Evolutionary conservation across 345 rosid genomes (phyloP).

Genomic region (Citrus unshiu): DNA sequence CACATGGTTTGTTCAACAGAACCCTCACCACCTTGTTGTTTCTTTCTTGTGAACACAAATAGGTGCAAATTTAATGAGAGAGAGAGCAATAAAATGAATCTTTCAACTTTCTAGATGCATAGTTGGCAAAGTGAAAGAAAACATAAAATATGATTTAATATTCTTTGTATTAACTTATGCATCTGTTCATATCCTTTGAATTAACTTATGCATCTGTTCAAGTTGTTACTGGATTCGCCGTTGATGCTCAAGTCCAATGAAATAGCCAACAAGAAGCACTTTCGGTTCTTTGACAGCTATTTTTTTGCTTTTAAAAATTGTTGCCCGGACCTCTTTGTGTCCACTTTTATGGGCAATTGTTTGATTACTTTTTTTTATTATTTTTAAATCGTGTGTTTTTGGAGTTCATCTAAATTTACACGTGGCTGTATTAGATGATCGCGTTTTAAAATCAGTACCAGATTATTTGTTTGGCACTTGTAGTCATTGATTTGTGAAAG

Average conservation of each 20-base stretch:
- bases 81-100: neutral
- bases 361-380: neutral
- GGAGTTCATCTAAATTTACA: no score
- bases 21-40: neutral
- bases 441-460: neutral
- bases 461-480: neutral
- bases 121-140: neutral
- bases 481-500: neutral
- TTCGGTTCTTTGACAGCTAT: constrained; percentile 10
- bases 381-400: neutral
- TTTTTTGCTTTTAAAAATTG: neutral
- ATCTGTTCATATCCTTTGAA: neutral
- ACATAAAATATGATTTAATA: neutral
- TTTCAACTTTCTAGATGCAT: neutral
- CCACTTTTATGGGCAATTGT: neutral
- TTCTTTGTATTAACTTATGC: neutral
- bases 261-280: neutral
- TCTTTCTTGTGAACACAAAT: neutral
- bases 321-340: neutral
- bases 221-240: neutral
- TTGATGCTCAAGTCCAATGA: neutral
- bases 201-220: neutral
- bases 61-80: neutral
- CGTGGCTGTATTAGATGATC: neutral
- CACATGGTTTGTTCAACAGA: neutral